Base-by-base conservation (phyloP, 345 rosid genomes). In the Acer negundo region DNA sequence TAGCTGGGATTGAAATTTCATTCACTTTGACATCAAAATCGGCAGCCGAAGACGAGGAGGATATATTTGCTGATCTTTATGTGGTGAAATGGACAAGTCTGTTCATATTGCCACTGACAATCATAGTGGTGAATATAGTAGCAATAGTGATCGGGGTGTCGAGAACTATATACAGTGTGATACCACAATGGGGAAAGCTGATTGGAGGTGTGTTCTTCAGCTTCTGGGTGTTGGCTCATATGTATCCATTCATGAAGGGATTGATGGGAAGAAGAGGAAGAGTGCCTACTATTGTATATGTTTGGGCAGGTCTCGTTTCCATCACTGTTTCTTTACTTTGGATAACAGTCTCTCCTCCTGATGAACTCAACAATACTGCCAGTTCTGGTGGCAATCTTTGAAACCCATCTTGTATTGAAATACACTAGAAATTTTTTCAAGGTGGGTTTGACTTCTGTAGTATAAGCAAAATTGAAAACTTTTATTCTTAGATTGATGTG, bases 101-200 rank as follows among this genome's bases (percentile, higher is more conserved):
- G 22, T 93, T 95, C 79, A 70, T 95, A 73, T 80, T 95, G 90
- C 99, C 99, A 3, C 80, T 95, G 31, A 87, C 97, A 0, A 92
- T 95, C 74, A 89, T 95, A 24, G 67, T 92, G 10, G 87, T 92
- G 20, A 95, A 92, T 82, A 51, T 93, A 0, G 85, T 88, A 3
- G 92, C 99, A 1, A 56, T 92, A 2, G 91, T 95, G 31, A 93
- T 95, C 31, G 97, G 91, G 22, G 71, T 81, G 9, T 85, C 98
- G 1, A 90, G 97, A 79, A 87, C 92, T 0, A 38, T 95, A 51
- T 92, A 95, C 67, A 93, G 96, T 47, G 94, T 90, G 80, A 85
- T 95, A 68, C 97, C 99, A 0, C 93, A 93, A 31, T 95, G 98
- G 98, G 80, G 82, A n/a, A 90, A 93, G 93, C 76, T 95, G 26